phyloP scores from a whole-genome alignment of 257 asterid genomes.

The Apocynum venetum region DNA sequence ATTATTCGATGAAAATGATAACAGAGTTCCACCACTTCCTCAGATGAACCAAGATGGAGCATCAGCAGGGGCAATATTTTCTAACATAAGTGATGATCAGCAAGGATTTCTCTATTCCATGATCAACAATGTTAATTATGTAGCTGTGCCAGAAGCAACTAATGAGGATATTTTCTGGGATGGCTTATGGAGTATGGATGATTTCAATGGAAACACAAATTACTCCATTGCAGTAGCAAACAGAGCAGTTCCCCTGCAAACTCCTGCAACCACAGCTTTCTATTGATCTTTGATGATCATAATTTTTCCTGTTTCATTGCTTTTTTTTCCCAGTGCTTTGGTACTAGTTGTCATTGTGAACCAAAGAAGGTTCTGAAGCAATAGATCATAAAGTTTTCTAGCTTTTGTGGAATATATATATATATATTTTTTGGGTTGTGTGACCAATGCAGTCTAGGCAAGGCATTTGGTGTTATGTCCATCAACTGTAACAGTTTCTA shows the following conservation, averaged over 20 bases:
- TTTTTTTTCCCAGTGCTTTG: background rate
- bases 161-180: conserved; percentile 56
- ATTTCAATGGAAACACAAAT: conserved; percentile 33
- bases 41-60: conserved; percentile 38
- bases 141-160: conserved; percentile 30
- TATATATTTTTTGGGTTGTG: background rate
- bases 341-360: conserved; percentile 18
- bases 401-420: background rate
- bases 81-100: conserved; percentile 15
- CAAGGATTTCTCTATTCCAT: conserved; percentile 32
- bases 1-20: conserved; percentile 36
- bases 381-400: background rate
- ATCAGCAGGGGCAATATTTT: background rate
- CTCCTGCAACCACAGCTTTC: conserved; percentile 25
- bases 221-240: conserved; percentile 13
- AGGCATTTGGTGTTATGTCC: background rate
- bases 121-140: conserved; percentile 28
- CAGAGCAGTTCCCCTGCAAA: conserved; percentile 27
- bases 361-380: conserved; percentile 41
- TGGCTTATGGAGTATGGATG: conserved; percentile 71
- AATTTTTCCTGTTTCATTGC: background rate
- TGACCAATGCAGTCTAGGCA: background rate
- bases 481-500: background rate
- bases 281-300: conserved; percentile 20
- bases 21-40: conserved; percentile 18